Evolutionary conservation across 257 asterid species (phyloP).

Genomic region (Echium plantagineum): DNA sequence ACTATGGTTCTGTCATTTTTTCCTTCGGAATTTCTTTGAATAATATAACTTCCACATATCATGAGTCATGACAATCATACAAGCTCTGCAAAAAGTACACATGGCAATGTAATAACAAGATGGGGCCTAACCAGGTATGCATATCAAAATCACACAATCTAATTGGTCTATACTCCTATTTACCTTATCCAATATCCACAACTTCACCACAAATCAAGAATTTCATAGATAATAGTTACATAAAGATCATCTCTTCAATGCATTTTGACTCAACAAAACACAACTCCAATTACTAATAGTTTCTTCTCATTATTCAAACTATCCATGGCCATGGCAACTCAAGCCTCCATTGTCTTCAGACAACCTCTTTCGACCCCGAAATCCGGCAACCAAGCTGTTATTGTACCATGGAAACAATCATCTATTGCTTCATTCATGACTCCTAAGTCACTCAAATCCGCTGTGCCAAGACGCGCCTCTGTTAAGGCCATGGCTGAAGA

Average conservation of each 20-base stretch:
- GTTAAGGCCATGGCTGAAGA: constrained; percentile 66
- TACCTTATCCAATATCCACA: constrained; percentile 33
- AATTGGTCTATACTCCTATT: constrained; percentile 14
- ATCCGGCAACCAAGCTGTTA: constrained; percentile 21
- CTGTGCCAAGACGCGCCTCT: constrained; percentile 21
- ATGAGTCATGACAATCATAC: too few relatives aligned
- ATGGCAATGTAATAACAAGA: too few relatives aligned
- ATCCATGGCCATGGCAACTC: constrained; percentile 69
- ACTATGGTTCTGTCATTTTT: too few relatives aligned
- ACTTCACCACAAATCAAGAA: constrained; percentile 22
- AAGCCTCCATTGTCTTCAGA: constrained; percentile 79
- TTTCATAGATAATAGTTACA: constrained; percentile 1
- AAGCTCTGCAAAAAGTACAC: too few relatives aligned
- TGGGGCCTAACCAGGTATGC: too few relatives aligned
- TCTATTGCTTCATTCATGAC: constrained; percentile 22
- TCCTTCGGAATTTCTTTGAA: too few relatives aligned
- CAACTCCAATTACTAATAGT: background rate
- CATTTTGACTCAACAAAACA: background rate
- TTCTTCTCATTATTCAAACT: constrained; percentile 2
- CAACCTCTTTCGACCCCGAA: constrained; percentile 24
- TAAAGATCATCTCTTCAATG: constrained; percentile 5
- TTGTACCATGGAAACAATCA: constrained; percentile 53
- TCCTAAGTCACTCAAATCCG: constrained; percentile 28
- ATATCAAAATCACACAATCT: constrained; percentile 19
- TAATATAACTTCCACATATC: too few relatives aligned